Conservation (phyloP, 169 alveolate species). For the Eimeria sp. region DNA sequence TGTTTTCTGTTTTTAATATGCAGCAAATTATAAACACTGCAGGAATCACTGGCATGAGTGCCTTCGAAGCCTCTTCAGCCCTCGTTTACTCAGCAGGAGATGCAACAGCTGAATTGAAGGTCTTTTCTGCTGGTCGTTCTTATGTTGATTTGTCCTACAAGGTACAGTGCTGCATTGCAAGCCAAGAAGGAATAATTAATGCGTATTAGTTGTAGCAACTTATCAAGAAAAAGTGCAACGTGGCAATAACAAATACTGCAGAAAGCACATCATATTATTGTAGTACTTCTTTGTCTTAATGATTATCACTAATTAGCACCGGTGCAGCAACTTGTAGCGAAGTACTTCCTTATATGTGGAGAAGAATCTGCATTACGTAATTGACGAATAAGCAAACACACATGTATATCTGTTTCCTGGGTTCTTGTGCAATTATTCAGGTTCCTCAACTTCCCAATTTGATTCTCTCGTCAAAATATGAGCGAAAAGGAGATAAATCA, state of each 20-base stretch:
- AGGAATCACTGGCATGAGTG: conserved; percentile 51
- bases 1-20: background rate
- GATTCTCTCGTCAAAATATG: conserved; percentile 66
- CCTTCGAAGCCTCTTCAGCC: conserved; percentile 63
- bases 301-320: no score
- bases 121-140: conserved; percentile 67
- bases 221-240: no score
- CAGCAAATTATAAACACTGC: conserved; percentile 79
- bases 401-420: background rate
- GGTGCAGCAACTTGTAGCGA: no score
- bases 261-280: no score
- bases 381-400: no score
- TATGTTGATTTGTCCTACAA: conserved; percentile 69
- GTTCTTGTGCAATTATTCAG: background rate
- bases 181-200: no score
- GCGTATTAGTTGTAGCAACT: no score
- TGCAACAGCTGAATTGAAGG: conserved; percentile 68
- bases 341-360: no score
- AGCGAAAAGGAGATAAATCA: conserved; percentile 71
- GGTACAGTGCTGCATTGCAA: background rate
- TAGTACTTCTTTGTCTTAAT: no score
- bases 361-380: no score
- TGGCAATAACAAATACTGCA: no score
- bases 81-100: conserved; percentile 63
- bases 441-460: conserved; percentile 48